Percentiles rank a stretch among this genome's conserved stretches.
These are phyloP conservation scores for Apiospora pterosperma DNA, from an alignment of 2,329 filamentous ascomycete genomes.

Conservation along the genomic window DNA sequence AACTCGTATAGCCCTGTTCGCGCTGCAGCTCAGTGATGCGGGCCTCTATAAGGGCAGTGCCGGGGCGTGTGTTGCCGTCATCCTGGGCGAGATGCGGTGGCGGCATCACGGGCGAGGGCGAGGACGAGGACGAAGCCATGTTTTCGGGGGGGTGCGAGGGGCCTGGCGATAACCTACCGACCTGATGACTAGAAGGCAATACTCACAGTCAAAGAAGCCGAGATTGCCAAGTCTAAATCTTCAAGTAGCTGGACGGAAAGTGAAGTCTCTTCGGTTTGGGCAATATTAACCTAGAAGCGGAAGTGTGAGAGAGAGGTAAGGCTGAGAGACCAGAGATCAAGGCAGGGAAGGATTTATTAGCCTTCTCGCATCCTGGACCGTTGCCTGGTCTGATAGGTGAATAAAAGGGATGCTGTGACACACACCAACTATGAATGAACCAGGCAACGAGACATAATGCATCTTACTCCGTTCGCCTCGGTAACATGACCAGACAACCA, in stretches of 20 bases:
- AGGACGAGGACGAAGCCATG: neutral
- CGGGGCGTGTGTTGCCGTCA: neutral
- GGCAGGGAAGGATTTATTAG: too few relatives aligned
- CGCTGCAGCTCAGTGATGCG: neutral
- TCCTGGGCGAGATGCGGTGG: neutral
- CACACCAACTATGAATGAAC: too few relatives aligned
- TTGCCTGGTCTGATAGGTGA: too few relatives aligned
- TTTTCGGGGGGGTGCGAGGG: too few relatives aligned
- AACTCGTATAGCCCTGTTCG: neutral
- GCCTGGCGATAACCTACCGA: too few relatives aligned
- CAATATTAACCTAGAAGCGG: neutral
- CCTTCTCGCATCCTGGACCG: too few relatives aligned
- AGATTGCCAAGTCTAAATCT: neutral
- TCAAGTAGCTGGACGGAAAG: neutral
- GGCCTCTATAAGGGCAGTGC: neutral
- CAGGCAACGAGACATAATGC: too few relatives aligned
- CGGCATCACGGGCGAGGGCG: neutral
- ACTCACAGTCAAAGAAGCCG: neutral
- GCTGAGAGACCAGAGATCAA: too few relatives aligned
- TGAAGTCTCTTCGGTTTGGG: neutral
- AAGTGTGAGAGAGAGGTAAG: too few relatives aligned
- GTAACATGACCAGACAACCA: too few relatives aligned
- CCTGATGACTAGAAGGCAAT: neutral
- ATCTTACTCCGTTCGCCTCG: too few relatives aligned
- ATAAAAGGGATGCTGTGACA: too few relatives aligned